A percentile compares a stretch with the other conserved stretches of the same genome.
Evolutionary conservation across 2,329 filamentous ascomycete species (phyloP).

Genomic region (Penicillium paneum): DNA sequence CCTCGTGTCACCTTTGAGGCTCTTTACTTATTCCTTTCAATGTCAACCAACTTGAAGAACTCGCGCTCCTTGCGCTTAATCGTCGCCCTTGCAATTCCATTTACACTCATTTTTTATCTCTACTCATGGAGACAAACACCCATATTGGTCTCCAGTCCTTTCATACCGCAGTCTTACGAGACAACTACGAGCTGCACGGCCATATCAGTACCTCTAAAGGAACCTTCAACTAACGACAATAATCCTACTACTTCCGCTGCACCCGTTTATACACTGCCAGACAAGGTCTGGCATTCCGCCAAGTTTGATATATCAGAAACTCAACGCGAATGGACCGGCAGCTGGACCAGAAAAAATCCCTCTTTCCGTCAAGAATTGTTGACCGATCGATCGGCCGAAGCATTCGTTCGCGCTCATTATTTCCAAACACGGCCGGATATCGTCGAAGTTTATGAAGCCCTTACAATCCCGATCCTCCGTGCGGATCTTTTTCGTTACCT

Average conservation of each 20-base stretch:
- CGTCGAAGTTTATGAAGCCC: slow-evolving; percentile 32
- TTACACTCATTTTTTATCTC: neutral
- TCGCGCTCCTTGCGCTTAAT: neutral
- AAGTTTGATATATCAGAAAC: slow-evolving; percentile 20
- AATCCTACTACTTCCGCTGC: neutral
- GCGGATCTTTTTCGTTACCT: slow-evolving; percentile 46
- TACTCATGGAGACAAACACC: neutral
- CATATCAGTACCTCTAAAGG: neutral
- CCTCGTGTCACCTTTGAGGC: neutral
- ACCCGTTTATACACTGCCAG: slow-evolving; percentile 7
- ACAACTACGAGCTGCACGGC: neutral
- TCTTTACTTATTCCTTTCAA: neutral
- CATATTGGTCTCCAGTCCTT: neutral
- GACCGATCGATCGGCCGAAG: slow-evolving; percentile 31
- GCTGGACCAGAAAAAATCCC: slow-evolving; percentile 30
- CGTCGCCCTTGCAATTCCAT: neutral
- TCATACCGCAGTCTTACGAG: neutral
- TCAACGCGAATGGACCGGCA: slow-evolving; percentile 16
- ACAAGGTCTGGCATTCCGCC: slow-evolving; percentile 25
- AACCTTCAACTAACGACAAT: neutral
- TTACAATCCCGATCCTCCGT: slow-evolving; percentile 40
- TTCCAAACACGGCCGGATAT: slow-evolving; percentile 35
- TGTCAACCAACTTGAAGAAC: neutral
- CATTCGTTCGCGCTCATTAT: slow-evolving; percentile 35
- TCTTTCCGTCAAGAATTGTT: slow-evolving; percentile 23